Conservation (phyloP, 2,329 filamentous ascomycete genomes). For the Diplodia mutila region DNA sequence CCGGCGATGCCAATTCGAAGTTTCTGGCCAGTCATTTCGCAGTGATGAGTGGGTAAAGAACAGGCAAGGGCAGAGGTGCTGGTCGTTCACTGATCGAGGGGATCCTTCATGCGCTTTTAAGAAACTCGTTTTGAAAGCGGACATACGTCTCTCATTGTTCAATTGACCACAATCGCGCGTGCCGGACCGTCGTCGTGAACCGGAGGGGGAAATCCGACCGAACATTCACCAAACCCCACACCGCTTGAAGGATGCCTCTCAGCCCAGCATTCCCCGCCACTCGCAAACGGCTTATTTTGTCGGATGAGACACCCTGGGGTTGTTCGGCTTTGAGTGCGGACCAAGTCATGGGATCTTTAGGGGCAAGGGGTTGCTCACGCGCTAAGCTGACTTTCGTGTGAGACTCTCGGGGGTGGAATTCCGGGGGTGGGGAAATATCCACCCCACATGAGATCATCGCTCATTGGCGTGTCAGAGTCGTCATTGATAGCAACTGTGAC, state of each 20-base stretch:
- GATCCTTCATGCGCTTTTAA: neutral
- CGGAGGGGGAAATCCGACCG: neutral
- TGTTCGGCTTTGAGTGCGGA: too few species aligned
- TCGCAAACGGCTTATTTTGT: too few species aligned
- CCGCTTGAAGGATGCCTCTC: neutral
- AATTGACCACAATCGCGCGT: too few species aligned
- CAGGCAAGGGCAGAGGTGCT: neutral
- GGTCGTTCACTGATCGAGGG: too few species aligned
- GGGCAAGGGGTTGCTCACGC: too few species aligned
- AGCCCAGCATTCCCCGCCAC: neutral
- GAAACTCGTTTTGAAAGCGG: neutral
- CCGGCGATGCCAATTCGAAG: constrained; percentile 52
- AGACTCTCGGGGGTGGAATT: neutral
- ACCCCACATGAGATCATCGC: neutral
- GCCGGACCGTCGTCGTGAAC: too few species aligned
- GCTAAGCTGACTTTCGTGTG: too few species aligned
- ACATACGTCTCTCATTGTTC: too few species aligned
- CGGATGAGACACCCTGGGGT: neutral
- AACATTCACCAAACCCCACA: neutral
- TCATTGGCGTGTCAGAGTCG: neutral
- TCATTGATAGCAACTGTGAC: neutral
- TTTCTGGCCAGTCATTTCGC: constrained; percentile 18
- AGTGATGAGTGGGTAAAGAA: neutral
- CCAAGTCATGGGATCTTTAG: neutral
- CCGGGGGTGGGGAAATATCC: neutral